Conservation (phyloP, 345 rosid genomes). For the Microcos paniculata region DNA sequence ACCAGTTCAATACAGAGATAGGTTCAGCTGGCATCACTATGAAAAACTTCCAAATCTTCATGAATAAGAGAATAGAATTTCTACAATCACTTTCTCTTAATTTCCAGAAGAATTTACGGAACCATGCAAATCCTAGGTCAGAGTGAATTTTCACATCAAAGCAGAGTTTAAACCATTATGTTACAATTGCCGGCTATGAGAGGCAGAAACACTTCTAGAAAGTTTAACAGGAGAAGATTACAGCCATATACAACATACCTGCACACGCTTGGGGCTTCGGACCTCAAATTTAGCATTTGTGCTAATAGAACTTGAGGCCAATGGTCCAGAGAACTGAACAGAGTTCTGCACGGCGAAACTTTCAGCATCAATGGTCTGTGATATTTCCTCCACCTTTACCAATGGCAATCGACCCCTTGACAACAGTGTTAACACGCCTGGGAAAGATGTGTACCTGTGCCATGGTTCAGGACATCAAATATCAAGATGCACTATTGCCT, state of each 20-base stretch:
- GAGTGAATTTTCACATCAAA: too few relatives aligned
- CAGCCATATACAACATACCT: constrained; percentile 38
- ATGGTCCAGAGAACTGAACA: constrained; percentile 71
- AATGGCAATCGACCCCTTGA: constrained; percentile 57
- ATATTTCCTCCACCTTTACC: constrained; percentile 87
- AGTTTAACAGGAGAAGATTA: not conserved
- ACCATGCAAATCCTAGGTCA: too few relatives aligned
- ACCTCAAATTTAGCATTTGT: constrained; percentile 91
- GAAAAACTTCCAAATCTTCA: too few relatives aligned
- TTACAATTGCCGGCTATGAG: not conserved
- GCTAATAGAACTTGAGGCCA: constrained; percentile 74
- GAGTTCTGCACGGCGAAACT: constrained; percentile 77
- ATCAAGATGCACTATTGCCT: not conserved
- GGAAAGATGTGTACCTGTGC: constrained; percentile 81
- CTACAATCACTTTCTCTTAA: too few relatives aligned
- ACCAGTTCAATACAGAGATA: not conserved
- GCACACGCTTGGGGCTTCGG: constrained; percentile 87
- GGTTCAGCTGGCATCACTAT: not conserved
- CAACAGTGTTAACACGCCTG: constrained; percentile 74
- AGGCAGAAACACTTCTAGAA: not conserved
- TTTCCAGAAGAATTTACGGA: too few relatives aligned
- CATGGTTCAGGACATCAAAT: not conserved
- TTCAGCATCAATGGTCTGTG: constrained; percentile 85
- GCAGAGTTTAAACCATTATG: not conserved
- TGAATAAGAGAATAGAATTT: too few relatives aligned